phyloP scores from a whole-genome alignment of 2,329 filamentous ascomycete species.

The Diplodia corticola region DNA sequence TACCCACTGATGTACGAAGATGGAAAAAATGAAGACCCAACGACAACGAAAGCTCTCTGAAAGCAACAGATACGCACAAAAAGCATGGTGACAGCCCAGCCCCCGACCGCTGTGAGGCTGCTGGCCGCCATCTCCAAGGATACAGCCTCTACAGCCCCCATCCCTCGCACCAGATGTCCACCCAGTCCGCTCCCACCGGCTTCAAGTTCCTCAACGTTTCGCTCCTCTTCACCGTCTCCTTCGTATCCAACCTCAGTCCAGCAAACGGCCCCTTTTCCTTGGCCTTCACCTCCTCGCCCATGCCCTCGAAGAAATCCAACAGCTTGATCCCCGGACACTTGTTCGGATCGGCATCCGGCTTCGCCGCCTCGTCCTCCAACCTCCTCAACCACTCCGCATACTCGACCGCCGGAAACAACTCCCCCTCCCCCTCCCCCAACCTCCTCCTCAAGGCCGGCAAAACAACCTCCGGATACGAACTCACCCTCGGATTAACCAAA shows the following conservation, averaged over 20 bases:
- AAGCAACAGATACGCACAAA: too few relatives aligned
- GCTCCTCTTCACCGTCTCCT: conserved; percentile 1
- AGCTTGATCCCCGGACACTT: conserved; percentile 56
- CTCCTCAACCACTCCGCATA: background rate
- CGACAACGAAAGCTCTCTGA: too few relatives aligned
- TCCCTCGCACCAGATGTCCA: background rate
- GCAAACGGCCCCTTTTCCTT: background rate
- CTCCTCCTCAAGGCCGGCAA: background rate
- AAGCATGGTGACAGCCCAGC: too few relatives aligned
- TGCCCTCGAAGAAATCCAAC: conserved; percentile 51
- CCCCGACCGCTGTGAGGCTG: too few relatives aligned
- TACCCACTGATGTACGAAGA: too few relatives aligned
- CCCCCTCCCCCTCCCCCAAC: background rate
- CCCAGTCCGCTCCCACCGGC: conserved; percentile 1
- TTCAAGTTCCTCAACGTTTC: background rate
- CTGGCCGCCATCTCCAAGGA: too few relatives aligned
- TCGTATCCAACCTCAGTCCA: background rate
- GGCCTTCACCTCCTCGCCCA: background rate
- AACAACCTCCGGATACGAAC: background rate
- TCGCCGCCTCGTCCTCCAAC: conserved; percentile 34
- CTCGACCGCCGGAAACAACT: background rate
- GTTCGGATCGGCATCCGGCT: conserved; percentile 42
- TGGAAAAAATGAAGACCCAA: too few relatives aligned
- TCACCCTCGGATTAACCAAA: background rate
- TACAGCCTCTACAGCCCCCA: background rate